These are phyloP conservation scores for Ajuga chamaepitys DNA, from an alignment of 257 asterid species.

Conservation along the genomic window DNA sequence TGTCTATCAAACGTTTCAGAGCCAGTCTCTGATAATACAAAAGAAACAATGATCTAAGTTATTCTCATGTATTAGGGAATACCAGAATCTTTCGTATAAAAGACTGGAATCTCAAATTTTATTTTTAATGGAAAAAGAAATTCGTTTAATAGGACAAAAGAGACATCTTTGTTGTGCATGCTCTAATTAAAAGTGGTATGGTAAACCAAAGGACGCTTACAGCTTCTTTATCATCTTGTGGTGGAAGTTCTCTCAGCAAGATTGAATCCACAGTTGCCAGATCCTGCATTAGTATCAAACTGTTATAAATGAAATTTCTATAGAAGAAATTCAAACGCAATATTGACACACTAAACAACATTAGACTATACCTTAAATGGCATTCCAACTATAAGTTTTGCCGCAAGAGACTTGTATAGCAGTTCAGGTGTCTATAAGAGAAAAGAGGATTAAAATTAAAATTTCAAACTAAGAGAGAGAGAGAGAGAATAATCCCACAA, in stretches of 20 bases:
- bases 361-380: conserved; percentile 69
- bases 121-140: background rate
- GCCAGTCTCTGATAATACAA: conserved; percentile 64
- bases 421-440: conserved; percentile 73
- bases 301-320: conserved; percentile 9
- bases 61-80: conserved; percentile 6
- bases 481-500: background rate
- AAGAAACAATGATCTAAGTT: conserved; percentile 17
- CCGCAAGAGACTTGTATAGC: conserved; percentile 77
- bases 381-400: conserved; percentile 91
- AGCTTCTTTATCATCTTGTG: conserved; percentile 70
- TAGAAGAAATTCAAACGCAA: conserved; percentile 10
- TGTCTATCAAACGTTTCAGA: conserved; percentile 79
- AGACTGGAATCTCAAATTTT: background rate
- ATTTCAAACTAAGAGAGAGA: background rate
- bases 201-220: conserved; percentile 40
- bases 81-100: background rate
- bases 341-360: conserved; percentile 3
- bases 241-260: conserved; percentile 87
- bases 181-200: too few species aligned
- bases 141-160: background rate
- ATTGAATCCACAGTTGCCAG: conserved; percentile 97
- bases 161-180: too few species aligned
- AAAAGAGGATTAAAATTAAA: background rate
- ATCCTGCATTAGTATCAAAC: conserved; percentile 43